A percentile compares a stretch with the other conserved stretches of the same genome.
Evolutionary conservation across 108 stramenopile species (phyloP).

Genomic region (Cylindrotheca fusiformis): DNA sequence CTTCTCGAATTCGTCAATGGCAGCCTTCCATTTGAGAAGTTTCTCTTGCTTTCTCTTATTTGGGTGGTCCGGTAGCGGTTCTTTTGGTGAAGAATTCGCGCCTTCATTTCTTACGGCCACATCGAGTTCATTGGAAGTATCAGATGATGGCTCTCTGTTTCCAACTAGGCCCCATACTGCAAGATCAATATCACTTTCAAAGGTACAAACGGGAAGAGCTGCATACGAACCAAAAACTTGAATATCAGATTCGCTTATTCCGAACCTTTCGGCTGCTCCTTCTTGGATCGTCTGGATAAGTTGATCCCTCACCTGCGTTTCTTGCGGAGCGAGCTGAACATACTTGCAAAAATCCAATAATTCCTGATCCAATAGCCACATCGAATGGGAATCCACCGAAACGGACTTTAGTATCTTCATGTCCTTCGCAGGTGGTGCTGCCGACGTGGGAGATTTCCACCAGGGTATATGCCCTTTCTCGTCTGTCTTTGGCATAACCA

Average conservation of each 20-base stretch:
- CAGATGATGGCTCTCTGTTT: neutral
- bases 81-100: neutral
- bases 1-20: constrained; percentile 26
- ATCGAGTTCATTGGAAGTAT: neutral
- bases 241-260: constrained; percentile 7
- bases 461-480: neutral
- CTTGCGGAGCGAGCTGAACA: constrained; percentile 48
- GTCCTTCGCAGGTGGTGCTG: neutral
- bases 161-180: constrained; percentile 68
- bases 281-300: constrained; percentile 44
- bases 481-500: neutral
- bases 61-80: neutral
- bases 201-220: constrained; percentile 61
- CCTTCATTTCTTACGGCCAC: neutral
- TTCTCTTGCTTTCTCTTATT: constrained; percentile 16
- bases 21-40: constrained; percentile 30
- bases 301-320: constrained; percentile 41
- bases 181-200: constrained; percentile 74
- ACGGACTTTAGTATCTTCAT: neutral
- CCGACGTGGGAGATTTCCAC: neutral
- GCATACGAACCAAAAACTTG: constrained; percentile 79
- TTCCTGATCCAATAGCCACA: constrained; percentile 43
- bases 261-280: constrained; percentile 12
- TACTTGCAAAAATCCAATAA: constrained; percentile 57
- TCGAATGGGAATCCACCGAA: neutral